Conservation (phyloP, 495 filamentous ascomycete species). For the Aspergillus incahuasiensis region DNA sequence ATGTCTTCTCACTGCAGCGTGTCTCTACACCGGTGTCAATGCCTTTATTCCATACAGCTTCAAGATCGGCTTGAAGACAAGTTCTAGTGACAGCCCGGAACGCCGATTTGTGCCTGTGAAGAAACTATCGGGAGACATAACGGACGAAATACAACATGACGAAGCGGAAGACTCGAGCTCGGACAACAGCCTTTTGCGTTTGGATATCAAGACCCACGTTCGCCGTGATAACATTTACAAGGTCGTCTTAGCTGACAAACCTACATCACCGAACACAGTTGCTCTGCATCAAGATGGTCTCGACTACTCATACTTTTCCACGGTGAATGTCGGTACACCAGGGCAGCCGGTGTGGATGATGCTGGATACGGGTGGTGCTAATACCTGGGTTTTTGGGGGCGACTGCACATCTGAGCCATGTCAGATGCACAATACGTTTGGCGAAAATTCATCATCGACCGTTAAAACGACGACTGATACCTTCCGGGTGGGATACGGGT, state of each 20-base stretch:
- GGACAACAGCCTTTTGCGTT: slow-evolving; percentile 17
- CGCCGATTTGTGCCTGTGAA: slow-evolving; percentile 38
- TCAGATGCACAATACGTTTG: slow-evolving; percentile 61
- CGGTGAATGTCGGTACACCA: slow-evolving; percentile 61
- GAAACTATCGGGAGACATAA: slow-evolving; percentile 11
- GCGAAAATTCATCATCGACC: slow-evolving; percentile 53
- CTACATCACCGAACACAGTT: slow-evolving; percentile 52
- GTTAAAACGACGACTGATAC: slow-evolving; percentile 40
- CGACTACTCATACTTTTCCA: slow-evolving; percentile 73
- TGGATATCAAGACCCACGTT: slow-evolving; percentile 29
- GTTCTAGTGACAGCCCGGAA: slow-evolving; percentile 1
- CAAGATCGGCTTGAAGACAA: slow-evolving; percentile 9
- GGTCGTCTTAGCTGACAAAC: slow-evolving; percentile 50
- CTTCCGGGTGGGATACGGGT: slow-evolving; percentile 66
- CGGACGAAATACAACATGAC: slow-evolving; percentile 7
- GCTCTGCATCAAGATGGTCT: slow-evolving; percentile 69
- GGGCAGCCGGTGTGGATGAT: slow-evolving; percentile 65
- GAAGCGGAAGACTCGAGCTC: slow-evolving; percentile 8
- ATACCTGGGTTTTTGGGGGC: slow-evolving; percentile 72
- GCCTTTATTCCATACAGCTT: slow-evolving; percentile 22
- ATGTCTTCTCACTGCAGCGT: slow-evolving; percentile 27
- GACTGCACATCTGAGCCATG: slow-evolving; percentile 60
- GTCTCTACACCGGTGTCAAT: slow-evolving; percentile 13
- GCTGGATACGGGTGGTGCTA: slow-evolving; percentile 72
- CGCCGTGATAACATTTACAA: slow-evolving; percentile 50